Percentiles rank a stretch among this genome's conserved stretches.
Evolutionary conservation across 2,329 filamentous ascomycete genomes (phyloP).

Genomic region (Botryosphaeria dothidea): DNA sequence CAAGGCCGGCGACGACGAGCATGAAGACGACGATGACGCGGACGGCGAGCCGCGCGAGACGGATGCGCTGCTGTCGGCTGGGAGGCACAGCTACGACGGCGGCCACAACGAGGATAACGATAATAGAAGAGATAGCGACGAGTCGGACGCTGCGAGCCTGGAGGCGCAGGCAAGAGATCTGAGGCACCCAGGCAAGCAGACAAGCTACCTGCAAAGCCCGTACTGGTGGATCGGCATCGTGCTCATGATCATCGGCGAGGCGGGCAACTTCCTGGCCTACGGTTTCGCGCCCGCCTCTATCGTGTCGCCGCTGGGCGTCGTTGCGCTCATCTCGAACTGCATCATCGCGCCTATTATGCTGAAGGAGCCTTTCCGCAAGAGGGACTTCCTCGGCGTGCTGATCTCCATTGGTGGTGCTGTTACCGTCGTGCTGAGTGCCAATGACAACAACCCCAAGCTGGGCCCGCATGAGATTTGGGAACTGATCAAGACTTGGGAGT

Average conservation of each 20-base stretch:
- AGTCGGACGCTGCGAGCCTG: constrained; percentile 27
- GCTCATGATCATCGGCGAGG: constrained; percentile 89
- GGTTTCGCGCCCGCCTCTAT: constrained; percentile 97
- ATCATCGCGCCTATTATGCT: constrained; percentile 93
- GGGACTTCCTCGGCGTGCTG: constrained; percentile 85
- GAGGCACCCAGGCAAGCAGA: constrained; percentile 50
- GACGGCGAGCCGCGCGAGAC: constrained; percentile 12
- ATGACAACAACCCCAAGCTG: constrained; percentile 84
- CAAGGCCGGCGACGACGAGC: constrained; percentile 19
- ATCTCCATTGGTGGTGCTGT: constrained; percentile 87
- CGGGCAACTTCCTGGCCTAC: constrained; percentile 95
- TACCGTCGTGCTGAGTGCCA: constrained; percentile 89
- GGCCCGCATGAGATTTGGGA: constrained; percentile 88
- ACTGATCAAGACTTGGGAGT: constrained; percentile 83
- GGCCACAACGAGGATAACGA: neutral
- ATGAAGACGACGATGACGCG: neutral
- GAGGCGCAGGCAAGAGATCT: constrained; percentile 29
- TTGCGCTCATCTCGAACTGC: constrained; percentile 94
- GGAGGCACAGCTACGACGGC: neutral
- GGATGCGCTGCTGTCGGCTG: neutral
- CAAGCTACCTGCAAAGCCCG: constrained; percentile 82
- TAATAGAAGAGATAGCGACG: neutral
- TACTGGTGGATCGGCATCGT: constrained; percentile 97
- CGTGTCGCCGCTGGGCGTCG: constrained; percentile 94
- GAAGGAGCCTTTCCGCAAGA: constrained; percentile 81